Conservation (phyloP, 192 early-diverging fungal genomes). For the Podila clonocystis region DNA sequence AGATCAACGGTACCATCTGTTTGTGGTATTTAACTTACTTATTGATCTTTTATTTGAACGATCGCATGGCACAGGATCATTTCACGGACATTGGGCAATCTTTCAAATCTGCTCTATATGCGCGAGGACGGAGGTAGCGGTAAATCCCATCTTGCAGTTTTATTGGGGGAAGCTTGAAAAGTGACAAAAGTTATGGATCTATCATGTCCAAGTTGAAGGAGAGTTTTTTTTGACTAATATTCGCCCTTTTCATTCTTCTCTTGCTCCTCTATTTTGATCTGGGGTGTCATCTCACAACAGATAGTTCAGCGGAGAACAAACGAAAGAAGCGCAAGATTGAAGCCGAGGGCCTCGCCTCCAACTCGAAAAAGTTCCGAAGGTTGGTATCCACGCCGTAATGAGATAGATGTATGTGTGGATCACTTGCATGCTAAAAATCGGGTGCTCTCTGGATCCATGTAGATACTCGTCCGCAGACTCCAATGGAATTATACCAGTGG, state of each 20-base stretch:
- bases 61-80: conserved; percentile 17
- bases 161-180: conserved; percentile 2
- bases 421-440: neutral
- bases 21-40: neutral
- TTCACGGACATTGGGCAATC: conserved; percentile 22
- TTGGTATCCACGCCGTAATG: neutral
- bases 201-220: neutral
- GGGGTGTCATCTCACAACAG: conserved; percentile 10
- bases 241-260: neutral
- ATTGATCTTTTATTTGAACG: neutral
- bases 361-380: conserved; percentile 49
- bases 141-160: neutral
- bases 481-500: conserved; percentile 42
- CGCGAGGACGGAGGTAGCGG: conserved; percentile 16
- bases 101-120: conserved; percentile 18
- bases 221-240: neutral
- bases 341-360: conserved; percentile 39
- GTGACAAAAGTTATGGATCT: conserved; percentile 2
- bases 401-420: neutral
- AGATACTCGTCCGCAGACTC: conserved; percentile 40
- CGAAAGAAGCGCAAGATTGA: conserved; percentile 50
- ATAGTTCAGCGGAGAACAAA: conserved; percentile 34
- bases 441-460: neutral
- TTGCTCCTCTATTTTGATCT: neutral
- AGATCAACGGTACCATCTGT: too few relatives aligned